These are phyloP conservation scores for Dendrothele bispora DNA, from an alignment of 768 basidiomycete genomes.

Conservation along the genomic window DNA sequence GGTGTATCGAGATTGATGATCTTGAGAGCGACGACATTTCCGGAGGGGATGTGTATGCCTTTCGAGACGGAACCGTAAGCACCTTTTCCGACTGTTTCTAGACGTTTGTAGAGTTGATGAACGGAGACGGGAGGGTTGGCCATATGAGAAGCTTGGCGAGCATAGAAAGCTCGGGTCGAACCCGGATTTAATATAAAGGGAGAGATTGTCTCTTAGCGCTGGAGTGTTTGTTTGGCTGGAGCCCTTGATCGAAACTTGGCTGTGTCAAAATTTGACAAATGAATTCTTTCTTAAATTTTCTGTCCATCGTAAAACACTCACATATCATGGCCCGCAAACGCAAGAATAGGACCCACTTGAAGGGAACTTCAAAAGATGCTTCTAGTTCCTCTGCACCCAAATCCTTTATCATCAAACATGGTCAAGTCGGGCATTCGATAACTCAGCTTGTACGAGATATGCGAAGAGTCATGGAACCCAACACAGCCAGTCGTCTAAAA, in stretches of 20 bases:
- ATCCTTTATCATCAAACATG: constrained; percentile 97
- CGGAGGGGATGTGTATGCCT: constrained; percentile 80
- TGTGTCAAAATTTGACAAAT: constrained; percentile 1
- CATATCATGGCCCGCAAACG: constrained; percentile 75
- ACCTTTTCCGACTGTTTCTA: constrained; percentile 94
- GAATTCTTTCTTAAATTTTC: not conserved
- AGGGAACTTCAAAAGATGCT: constrained; percentile 42
- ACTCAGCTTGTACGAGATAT: constrained; percentile 90
- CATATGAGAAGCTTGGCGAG: constrained; percentile 19
- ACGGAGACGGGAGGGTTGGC: constrained; percentile 63
- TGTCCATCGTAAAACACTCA: too few relatives aligned
- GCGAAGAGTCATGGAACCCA: constrained; percentile 96
- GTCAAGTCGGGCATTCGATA: constrained; percentile 85
- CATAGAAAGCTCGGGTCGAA: constrained; percentile 4
- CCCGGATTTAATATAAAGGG: not conserved
- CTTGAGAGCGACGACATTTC: constrained; percentile 93
- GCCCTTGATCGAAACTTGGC: too few relatives aligned
- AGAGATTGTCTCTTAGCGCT: not conserved
- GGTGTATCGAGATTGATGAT: constrained; percentile 97
- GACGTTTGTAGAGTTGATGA: constrained; percentile 78
- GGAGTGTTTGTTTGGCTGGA: constrained; percentile 3
- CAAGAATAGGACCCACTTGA: constrained; percentile 83
- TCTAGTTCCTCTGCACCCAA: constrained; percentile 56
- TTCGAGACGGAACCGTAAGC: constrained; percentile 96
- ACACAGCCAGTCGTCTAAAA: constrained; percentile 90